Evolutionary conservation across 2,329 filamentous ascomycete genomes (phyloP).

Genomic region (Neophaeococcomyces mojaviensis): DNA sequence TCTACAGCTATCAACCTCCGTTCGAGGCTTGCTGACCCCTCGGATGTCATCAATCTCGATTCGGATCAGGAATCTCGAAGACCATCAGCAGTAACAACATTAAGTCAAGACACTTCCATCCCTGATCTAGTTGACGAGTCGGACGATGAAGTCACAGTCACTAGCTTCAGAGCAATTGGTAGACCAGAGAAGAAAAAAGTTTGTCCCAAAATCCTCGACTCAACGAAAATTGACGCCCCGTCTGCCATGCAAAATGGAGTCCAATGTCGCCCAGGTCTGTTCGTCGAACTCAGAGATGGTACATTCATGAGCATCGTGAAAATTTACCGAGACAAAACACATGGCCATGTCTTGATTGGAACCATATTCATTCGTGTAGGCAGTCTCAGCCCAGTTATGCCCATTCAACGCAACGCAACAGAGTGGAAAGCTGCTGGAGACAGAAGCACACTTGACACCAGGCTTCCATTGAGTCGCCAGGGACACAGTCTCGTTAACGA

Average conservation of each 20-base stretch:
- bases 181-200: background rate
- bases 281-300: constrained; percentile 31
- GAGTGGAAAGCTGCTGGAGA: constrained; percentile 27
- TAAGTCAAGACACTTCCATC: background rate
- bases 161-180: too few species aligned
- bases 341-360: constrained; percentile 31
- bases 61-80: background rate
- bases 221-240: constrained; percentile 34
- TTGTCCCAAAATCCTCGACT: constrained; percentile 3
- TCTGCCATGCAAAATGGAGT: constrained; percentile 40
- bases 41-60: too few species aligned
- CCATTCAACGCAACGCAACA: constrained; percentile 38
- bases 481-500: background rate
- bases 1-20: too few species aligned
- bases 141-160: background rate
- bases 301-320: constrained; percentile 35
- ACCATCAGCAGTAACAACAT: background rate
- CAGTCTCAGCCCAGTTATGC: constrained; percentile 30
- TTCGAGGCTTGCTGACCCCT: too few species aligned
- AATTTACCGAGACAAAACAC: constrained; percentile 27
- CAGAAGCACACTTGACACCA: background rate
- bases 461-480: background rate
- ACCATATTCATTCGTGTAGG: constrained; percentile 29
- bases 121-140: background rate
- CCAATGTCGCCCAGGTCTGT: background rate